Base-by-base conservation (phyloP, 306 rosid species). In the Prunus salicina region DNA sequence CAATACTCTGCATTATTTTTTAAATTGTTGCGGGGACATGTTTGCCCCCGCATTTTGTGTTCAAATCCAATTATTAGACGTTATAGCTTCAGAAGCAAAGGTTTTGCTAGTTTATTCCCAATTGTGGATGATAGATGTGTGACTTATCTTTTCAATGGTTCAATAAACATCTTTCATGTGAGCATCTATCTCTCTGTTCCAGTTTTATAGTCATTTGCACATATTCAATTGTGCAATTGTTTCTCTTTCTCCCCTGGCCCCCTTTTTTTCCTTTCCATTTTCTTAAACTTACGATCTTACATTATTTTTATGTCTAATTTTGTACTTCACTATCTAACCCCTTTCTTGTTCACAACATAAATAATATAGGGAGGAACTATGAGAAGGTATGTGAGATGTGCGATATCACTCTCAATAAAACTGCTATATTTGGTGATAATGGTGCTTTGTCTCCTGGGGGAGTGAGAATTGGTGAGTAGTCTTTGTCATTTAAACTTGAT, bases 371-470 rank as follows among this genome's bases (percentile, higher is more conserved):
- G 80, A 89, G 88, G 80, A 86, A 89, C 81, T 93, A 84, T 58
- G 97, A 88, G 85, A 89, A 87, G 83, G 92, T 89, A 61, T 89
- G 97, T 30, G 97, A 93, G 90, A 85, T 88, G 13, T 91, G 96
- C 76, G 83, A 91, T 73, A 90, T 93, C 67, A 87, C 93, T 73
- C 86, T 89, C 60, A 91, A 91, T 72, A 91, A 91, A 80, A 76
- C 89, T 84, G 88, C 92, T 30, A 91, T 89, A 69, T 84, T 76
- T 63, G 89, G 86, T 61, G 91, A 85, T 61, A 83, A 86, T 76
- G 97, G 98, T 72, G 89, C 91, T 10, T 82, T 89, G 71, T 93
- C 85, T 46, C 84, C 86, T 6, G 92, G 93, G 65, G 97, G 98
- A 46, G 93, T 88, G 71, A 88, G 98, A 82, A 86, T 93, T 30